Conservation (phyloP, 2,329 filamentous ascomycete genomes). For the Epichloe coenophiala region DNA sequence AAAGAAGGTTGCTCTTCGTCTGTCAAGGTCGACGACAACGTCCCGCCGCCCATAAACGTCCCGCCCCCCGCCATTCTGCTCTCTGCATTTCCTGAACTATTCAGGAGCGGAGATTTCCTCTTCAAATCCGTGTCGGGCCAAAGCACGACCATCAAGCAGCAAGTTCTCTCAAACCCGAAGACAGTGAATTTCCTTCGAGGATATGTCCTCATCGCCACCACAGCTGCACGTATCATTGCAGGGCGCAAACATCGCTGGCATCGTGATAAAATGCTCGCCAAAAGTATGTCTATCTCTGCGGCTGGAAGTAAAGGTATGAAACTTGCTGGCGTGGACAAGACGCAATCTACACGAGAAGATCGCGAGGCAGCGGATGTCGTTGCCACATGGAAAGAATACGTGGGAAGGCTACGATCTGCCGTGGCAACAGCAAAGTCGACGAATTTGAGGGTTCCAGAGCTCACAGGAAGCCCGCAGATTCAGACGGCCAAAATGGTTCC, state of each 20-base stretch:
- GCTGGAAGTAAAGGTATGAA: slow-evolving; percentile 80
- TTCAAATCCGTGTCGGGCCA: slow-evolving; percentile 52
- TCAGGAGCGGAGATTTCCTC: slow-evolving; percentile 52
- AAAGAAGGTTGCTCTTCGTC: slow-evolving; percentile 17
- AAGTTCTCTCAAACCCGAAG: slow-evolving; percentile 47
- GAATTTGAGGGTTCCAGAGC: slow-evolving; percentile 50
- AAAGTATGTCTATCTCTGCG: slow-evolving; percentile 78
- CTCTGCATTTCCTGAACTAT: slow-evolving; percentile 58
- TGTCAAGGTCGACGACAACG: slow-evolving; percentile 15
- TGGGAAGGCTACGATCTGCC: slow-evolving; percentile 61
- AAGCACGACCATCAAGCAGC: slow-evolving; percentile 42
- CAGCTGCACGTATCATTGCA: slow-evolving; percentile 68
- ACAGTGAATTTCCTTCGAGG: slow-evolving; percentile 50
- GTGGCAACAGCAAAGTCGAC: slow-evolving; percentile 53
- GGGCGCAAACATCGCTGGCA: slow-evolving; percentile 85
- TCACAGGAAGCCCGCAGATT: slow-evolving; percentile 55
- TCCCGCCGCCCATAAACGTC: slow-evolving; percentile 62
- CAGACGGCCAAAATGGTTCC: slow-evolving; percentile 59
- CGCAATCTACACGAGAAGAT: slow-evolving; percentile 70
- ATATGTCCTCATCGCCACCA: slow-evolving; percentile 50
- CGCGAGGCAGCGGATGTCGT: slow-evolving; percentile 71
- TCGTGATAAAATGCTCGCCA: slow-evolving; percentile 68
- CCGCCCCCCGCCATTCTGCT: slow-evolving; percentile 69
- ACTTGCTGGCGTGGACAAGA: slow-evolving; percentile 70
- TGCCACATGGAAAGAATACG: slow-evolving; percentile 58